Conservation (phyloP, 2,329 filamentous ascomycete genomes). For the Colletotrichum aenigma region DNA sequence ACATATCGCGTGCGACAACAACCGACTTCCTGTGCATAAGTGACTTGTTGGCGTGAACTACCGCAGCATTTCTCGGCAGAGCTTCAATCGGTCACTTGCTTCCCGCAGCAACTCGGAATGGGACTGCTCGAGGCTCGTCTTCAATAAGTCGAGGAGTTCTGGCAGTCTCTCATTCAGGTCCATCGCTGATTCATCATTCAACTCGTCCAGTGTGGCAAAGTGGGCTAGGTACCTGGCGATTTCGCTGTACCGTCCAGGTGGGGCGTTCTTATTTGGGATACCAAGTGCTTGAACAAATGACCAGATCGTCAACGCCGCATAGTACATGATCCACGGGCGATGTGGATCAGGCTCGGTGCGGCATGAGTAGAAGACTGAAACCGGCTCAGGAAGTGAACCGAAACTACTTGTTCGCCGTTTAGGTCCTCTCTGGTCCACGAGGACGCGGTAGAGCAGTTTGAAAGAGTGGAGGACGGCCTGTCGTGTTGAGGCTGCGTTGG, state of each 20-base stretch:
- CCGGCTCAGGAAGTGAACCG: constrained; percentile 30
- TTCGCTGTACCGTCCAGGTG: constrained; percentile 29
- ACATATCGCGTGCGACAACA: background rate
- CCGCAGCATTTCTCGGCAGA: constrained; percentile 62
- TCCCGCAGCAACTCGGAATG: constrained; percentile 76
- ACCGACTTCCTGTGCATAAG: background rate
- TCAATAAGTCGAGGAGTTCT: constrained; percentile 49
- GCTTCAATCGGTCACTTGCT: constrained; percentile 71
- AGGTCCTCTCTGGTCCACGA: constrained; percentile 58
- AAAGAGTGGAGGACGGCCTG: constrained; percentile 87
- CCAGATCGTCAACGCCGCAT: constrained; percentile 85
- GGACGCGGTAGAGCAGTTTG: constrained; percentile 77
- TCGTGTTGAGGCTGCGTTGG: constrained; percentile 73
- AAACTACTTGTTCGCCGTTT: constrained; percentile 25
- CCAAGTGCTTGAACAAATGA: constrained; percentile 83
- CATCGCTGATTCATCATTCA: constrained; percentile 70
- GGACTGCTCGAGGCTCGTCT: constrained; percentile 45
- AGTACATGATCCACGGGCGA: constrained; percentile 89
- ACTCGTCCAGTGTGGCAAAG: constrained; percentile 71
- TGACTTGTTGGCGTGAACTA: accelerated
- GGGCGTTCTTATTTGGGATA: background rate
- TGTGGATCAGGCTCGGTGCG: constrained; percentile 82
- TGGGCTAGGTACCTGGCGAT: constrained; percentile 57
- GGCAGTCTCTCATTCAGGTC: constrained; percentile 64
- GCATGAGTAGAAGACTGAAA: constrained; percentile 67